These are phyloP conservation scores for Neurospora sp. DNA, from an alignment of 495 filamentous ascomycete genomes.

Conservation along the genomic window DNA sequence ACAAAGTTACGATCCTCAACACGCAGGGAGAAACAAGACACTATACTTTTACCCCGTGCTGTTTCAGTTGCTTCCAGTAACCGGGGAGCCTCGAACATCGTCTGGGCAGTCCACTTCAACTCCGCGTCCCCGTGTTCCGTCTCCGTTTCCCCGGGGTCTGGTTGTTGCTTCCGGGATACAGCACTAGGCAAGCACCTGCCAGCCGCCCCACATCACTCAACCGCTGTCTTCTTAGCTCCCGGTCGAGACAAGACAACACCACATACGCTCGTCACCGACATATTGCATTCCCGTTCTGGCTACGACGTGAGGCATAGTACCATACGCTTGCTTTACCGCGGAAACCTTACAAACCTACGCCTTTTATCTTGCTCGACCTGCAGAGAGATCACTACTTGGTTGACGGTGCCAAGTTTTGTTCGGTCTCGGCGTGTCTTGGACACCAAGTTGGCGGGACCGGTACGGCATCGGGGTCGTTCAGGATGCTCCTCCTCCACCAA, in stretches of 20 bases:
- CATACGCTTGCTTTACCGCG: not conserved
- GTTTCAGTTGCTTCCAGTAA: not conserved
- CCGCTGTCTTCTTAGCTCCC: not conserved
- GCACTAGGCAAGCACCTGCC: not conserved
- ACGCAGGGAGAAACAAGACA: not conserved
- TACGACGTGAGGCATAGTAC: not conserved
- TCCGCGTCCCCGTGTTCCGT: not conserved
- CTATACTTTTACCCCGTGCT: not conserved
- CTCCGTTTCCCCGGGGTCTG: not conserved
- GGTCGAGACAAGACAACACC: not conserved
- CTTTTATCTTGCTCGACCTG: not conserved
- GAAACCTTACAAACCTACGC: not conserved
- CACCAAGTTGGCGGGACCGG: not conserved
- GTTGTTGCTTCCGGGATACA: not conserved
- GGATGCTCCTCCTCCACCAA: conserved; percentile 86
- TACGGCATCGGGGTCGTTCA: conserved; percentile 3
- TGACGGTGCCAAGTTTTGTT: not conserved
- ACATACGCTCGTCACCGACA: not conserved
- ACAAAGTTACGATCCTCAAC: not conserved
- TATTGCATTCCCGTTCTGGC: not conserved
- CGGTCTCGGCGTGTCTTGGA: not conserved
- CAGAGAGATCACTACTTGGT: not conserved
- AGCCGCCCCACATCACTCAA: not conserved
- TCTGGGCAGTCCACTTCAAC: not conserved
- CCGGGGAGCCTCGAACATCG: not conserved